These are phyloP conservation scores for Excoecaria agallocha DNA, from an alignment of 345 rosid species.

Conservation along the genomic window DNA sequence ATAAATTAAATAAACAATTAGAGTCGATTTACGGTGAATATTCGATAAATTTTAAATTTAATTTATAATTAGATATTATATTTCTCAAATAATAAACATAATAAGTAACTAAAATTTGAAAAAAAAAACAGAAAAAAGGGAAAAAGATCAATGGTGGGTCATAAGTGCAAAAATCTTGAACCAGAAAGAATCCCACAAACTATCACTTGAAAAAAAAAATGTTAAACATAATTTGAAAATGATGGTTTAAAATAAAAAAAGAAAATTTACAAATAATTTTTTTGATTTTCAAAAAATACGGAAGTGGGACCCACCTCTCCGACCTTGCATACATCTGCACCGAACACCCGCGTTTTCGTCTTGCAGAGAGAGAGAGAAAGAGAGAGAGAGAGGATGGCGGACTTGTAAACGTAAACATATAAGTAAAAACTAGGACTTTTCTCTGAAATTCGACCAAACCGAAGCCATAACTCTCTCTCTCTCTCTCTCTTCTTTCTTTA, in stretches of 20 bases:
- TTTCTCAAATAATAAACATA: background rate
- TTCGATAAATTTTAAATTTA: no score
- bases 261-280: background rate
- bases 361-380: no score
- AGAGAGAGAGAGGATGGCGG: background rate
- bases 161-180: background rate
- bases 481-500: background rate
- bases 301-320: background rate
- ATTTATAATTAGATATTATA: background rate
- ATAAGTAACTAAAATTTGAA: no score
- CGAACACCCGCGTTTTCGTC: constrained; percentile 1
- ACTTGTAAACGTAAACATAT: background rate
- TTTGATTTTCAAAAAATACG: background rate
- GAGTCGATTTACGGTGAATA: no score
- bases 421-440: background rate
- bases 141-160: no score
- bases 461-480: background rate
- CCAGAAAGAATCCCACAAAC: background rate
- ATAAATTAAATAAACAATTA: no score
- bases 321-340: background rate
- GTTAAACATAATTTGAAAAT: background rate
- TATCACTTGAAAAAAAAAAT: background rate
- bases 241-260: background rate
- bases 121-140: background rate
- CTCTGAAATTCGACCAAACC: background rate